Conservation (phyloP, 345 rosid genomes). For the Gossypium stocksii region DNA sequence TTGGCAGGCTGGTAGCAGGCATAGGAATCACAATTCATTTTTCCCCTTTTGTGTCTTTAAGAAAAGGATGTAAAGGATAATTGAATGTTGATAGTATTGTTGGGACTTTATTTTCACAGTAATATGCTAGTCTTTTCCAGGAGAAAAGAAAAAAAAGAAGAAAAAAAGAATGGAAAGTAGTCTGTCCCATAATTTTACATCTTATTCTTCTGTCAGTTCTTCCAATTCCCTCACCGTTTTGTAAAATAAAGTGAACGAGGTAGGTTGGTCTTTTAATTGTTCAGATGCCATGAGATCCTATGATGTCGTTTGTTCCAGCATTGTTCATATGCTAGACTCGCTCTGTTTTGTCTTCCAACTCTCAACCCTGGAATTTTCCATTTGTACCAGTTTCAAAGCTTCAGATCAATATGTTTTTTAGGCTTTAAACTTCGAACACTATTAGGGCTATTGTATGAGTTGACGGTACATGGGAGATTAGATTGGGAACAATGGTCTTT, state of each 20-base stretch:
- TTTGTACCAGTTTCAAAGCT: too few relatives aligned
- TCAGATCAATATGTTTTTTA: too few relatives aligned
- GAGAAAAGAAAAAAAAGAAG: background rate
- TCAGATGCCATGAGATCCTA: too few relatives aligned
- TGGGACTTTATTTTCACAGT: background rate
- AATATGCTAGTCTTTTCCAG: background rate
- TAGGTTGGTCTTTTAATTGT: too few relatives aligned
- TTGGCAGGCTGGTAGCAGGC: background rate
- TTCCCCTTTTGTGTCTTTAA: background rate
- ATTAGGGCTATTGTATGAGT: too few relatives aligned
- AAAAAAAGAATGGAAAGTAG: background rate
- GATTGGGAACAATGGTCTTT: too few relatives aligned
- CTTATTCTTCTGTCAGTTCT: background rate
- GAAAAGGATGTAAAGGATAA: conserved; percentile 7
- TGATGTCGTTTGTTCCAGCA: too few relatives aligned
- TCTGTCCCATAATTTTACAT: background rate
- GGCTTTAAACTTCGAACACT: too few relatives aligned
- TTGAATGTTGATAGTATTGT: conserved; percentile 3
- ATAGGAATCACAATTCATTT: background rate
- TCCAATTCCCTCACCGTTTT: background rate
- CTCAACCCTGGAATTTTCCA: background rate
- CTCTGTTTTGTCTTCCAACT: background rate
- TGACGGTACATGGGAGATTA: too few relatives aligned
- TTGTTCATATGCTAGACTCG: too few relatives aligned
- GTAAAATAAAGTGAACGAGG: too few relatives aligned